Evolutionary conservation across 768 basidiomycete genomes (phyloP), one percentile per base, ranked within the genome.

Genomic region (Goffeauzyma gilvescens): DNA sequence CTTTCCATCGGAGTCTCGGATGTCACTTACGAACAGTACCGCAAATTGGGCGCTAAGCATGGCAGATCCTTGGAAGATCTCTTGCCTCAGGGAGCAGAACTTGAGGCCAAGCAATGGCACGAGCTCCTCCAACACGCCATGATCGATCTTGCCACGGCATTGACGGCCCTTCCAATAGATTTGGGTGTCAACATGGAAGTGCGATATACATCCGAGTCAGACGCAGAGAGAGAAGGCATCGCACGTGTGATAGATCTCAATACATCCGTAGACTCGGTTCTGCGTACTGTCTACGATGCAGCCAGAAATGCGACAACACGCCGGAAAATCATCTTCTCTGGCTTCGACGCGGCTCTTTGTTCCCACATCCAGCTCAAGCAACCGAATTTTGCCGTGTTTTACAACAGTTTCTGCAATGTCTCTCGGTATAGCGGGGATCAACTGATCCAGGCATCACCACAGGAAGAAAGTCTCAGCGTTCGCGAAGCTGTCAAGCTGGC

Each of bases 401-500:
- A 93, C 62, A 77, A 81, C 6, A 80, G 82, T 6, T 76, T 76
- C 53, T 95, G 89, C 59, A 86, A 87, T 21, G 73, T 76, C 15
- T 60, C 67, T 55, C 50, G 67, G 51, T 33, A 41, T 6, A 40
- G 38, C 31, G 53, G 46, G 15, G 50, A 49, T 5, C 28, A 39
- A 7, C 45, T 64, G 5, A 36, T 42, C 12, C 52, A 55, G 26
- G 53, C 56, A 14, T 43, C 44, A 5, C 47, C 56, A 6, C 65
- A 65, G 31, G 62, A 68, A 39, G 66, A 69, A 49, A 52, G 52
- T 4, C 68, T 73, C 37, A 87, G 84, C 55, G 75, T 96, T 28
- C 75, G 80, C 45, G 76, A 83, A 44, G 87, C 86, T 13, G 85
- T 96, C 43, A 85, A 89, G 53, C 93, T 95, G 55, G 81, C 87